Conservation (phyloP, 805 yeast species). For the Candida qinlingensis region DNA sequence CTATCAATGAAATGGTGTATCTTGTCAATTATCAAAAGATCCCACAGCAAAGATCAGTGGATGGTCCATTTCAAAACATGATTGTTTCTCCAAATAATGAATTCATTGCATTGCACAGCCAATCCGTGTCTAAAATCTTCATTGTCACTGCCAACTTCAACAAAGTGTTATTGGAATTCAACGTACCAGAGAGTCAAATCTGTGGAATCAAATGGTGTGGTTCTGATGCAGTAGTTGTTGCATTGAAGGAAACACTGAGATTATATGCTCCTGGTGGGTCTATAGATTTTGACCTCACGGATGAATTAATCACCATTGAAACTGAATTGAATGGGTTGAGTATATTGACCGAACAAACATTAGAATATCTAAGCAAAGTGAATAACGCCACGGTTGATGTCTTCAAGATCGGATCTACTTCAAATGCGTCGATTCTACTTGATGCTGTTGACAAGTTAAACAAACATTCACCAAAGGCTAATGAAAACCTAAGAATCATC, state of each 20-base stretch:
- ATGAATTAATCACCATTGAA: slow-evolving; percentile 33
- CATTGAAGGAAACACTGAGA: slow-evolving; percentile 55
- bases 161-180: slow-evolving; percentile 22
- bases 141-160: slow-evolving; percentile 40
- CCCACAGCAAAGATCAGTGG: slow-evolving; percentile 29
- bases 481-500: slow-evolving; percentile 60
- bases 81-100: slow-evolving; percentile 49
- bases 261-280: slow-evolving; percentile 65
- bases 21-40: slow-evolving; percentile 6
- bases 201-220: slow-evolving; percentile 73
- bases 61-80: slow-evolving; percentile 43
- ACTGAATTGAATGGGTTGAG: slow-evolving; percentile 69
- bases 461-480: slow-evolving; percentile 71
- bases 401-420: slow-evolving; percentile 77
- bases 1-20: slow-evolving; percentile 9
- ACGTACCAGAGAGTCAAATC: slow-evolving; percentile 31
- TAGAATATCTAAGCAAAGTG: slow-evolving; percentile 64
- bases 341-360: slow-evolving; percentile 46
- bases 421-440: slow-evolving; percentile 74
- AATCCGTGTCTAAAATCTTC: slow-evolving; percentile 35
- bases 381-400: slow-evolving; percentile 49
- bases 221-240: slow-evolving; percentile 69
- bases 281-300: slow-evolving; percentile 46
- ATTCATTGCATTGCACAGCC: slow-evolving; percentile 47
- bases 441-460: slow-evolving; percentile 71